Conservation (phyloP, 2,329 filamentous ascomycete genomes). For the Paecilomyces niveus region DNA sequence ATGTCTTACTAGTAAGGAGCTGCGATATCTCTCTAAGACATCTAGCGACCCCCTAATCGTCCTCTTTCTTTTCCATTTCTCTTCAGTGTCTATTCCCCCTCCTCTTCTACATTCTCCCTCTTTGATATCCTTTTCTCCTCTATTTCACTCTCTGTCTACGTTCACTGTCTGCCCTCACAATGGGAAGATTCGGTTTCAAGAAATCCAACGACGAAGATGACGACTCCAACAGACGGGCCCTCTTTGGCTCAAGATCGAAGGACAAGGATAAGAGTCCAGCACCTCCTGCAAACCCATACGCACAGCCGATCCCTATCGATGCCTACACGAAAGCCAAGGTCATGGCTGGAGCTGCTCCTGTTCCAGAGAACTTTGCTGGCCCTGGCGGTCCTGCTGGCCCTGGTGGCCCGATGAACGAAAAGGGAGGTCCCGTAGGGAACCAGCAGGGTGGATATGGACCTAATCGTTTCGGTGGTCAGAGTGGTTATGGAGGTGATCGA, state of each 20-base stretch:
- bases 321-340: slow-evolving; percentile 48
- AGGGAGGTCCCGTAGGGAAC: slow-evolving; percentile 25
- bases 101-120: background rate
- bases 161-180: slow-evolving; percentile 3
- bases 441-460: slow-evolving; percentile 32
- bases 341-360: slow-evolving; percentile 32
- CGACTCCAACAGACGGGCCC: slow-evolving; percentile 47
- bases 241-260: slow-evolving; percentile 52
- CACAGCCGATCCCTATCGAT: slow-evolving; percentile 45
- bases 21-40: background rate
- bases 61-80: background rate
- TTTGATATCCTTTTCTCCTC: background rate
- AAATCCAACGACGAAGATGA: slow-evolving; percentile 49
- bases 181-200: slow-evolving; percentile 37
- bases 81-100: background rate
- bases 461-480: slow-evolving; percentile 37
- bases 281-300: slow-evolving; percentile 50
- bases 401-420: slow-evolving; percentile 12
- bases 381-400: slow-evolving; percentile 3
- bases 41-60: background rate
- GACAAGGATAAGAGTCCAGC: slow-evolving; percentile 49
- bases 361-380: slow-evolving; percentile 16
- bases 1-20: background rate
- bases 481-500: slow-evolving; percentile 46
- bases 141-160: background rate